Percentiles rank a stretch among this genome's conserved stretches.
phyloP scores from a whole-genome alignment of 179 eudicot genomes.

The Nepenthes alata region DNA sequence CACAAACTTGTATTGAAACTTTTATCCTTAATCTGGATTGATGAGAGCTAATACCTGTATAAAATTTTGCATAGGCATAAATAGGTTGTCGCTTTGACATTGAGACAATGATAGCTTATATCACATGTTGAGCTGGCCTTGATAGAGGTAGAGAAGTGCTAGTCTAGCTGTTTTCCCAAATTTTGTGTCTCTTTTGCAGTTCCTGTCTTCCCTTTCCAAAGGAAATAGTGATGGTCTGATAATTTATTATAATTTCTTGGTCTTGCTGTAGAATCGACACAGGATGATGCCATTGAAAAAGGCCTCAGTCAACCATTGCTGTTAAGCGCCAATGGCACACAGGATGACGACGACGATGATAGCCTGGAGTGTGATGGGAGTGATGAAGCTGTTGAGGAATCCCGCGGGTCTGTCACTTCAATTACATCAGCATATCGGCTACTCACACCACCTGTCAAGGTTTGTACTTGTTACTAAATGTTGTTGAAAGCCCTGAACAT shows the following conservation, averaged over 20 bases:
- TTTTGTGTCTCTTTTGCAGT: neutral
- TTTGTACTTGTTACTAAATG: constrained; percentile 7
- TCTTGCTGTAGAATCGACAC: constrained; percentile 27
- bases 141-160: neutral
- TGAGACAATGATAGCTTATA: no score
- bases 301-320: constrained; percentile 67
- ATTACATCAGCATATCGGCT: constrained; percentile 62
- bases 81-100: no score
- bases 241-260: neutral
- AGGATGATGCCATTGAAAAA: constrained; percentile 50
- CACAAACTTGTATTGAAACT: no score
- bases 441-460: constrained; percentile 88
- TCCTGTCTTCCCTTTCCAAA: neutral
- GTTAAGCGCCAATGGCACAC: constrained; percentile 24
- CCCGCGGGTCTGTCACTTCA: constrained; percentile 61
- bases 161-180: neutral
- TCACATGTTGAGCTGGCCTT: no score
- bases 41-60: no score
- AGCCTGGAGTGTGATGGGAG: constrained; percentile 52
- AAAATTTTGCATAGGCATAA: no score
- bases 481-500: no score
- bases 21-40: no score
- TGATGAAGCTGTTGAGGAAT: constrained; percentile 67
- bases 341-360: constrained; percentile 42
- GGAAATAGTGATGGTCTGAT: neutral